Evolutionary conservation across 345 rosid species (phyloP), one percentile per base, ranked within the genome.

Genomic region (Eucalyptus coolabah): DNA sequence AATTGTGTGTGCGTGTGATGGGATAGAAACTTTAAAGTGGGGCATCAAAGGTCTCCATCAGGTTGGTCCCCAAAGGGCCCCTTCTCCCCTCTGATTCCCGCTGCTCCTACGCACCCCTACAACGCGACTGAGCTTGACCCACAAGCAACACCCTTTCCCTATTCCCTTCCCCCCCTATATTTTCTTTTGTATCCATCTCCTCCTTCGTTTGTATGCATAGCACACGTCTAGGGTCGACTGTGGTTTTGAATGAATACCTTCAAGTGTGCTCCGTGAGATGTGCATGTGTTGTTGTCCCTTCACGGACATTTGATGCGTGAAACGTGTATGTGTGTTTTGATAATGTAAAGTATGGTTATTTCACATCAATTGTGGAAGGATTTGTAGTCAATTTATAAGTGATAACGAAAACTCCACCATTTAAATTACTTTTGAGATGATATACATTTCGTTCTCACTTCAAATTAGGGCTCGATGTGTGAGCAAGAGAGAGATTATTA

Each of bases 11-110:
- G 87, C 72, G 88, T 44, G 56, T 10, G 50, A 47, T 8, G 12
- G 30, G 23, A 49, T 26, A 86, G 87, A 51, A 83, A 30, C 37
- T 49, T 21, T 21, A 50, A 77, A 24, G 49, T 34, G 91, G 91
- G 51, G 63, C 30, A 89, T 88, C 91, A 87, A 87, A 88, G 86
- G 90, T 91, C 93, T 83, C 91, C 50, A 87, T 90, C 91, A 77
- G 47, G 47, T 77, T 91, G 94, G 95, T 91, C 94, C 94, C 87
- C 14, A 45, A 5, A 86, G 15, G 13, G 4, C 42, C 40, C 24
- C 42, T 32, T 34, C 69, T 19, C 45, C 37, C 28, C 42, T 77
- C 83, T 77, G 83, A 77, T 37, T 77, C 6, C 42, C 42, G 83
- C 83, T 40, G 83, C 83, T 21, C 83, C 83, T 77, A 77, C 47